phyloP scores from a whole-genome alignment of 371 early-diverging fungal species.

The Mortierella sp. region DNA sequence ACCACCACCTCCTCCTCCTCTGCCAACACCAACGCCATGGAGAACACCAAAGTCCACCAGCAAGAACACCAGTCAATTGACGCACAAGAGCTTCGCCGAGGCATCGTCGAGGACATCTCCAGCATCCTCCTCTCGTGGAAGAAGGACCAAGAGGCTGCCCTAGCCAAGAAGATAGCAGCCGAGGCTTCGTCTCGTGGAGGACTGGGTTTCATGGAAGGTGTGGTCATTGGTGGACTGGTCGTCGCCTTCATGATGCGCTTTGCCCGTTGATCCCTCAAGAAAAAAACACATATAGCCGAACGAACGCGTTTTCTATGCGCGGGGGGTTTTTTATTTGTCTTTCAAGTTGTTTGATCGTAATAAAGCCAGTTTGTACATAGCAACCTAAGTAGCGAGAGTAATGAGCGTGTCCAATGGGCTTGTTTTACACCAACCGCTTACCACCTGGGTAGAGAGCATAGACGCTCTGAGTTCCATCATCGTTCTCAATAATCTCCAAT shows the following conservation, averaged over 20 bases:
- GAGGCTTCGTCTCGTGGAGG: constrained; percentile 26
- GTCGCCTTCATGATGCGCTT: constrained; percentile 56
- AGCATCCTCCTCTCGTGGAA: constrained; percentile 39
- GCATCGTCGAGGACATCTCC: constrained; percentile 46
- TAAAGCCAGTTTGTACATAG: neutral
- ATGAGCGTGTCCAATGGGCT: neutral
- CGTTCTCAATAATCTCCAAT: constrained; percentile 49
- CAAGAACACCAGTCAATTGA: constrained; percentile 13
- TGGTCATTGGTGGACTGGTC: constrained; percentile 48
- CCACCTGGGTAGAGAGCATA: constrained; percentile 51
- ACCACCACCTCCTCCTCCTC: neutral
- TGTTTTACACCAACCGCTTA: constrained; percentile 24
- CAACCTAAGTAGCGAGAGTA: neutral
- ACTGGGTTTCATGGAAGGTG: constrained; percentile 53
- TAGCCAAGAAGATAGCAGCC: constrained; percentile 22
- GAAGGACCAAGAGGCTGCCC: constrained; percentile 34
- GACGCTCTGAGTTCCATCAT: constrained; percentile 38
- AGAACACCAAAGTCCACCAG: neutral
- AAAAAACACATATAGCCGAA: neutral
- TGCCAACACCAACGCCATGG: constrained; percentile 6
- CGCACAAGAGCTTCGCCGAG: constrained; percentile 31
- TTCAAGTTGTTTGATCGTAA: neutral
- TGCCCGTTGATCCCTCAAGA: constrained; percentile 21
- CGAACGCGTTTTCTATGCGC: neutral
- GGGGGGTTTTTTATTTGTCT: neutral